phyloP scores from a whole-genome alignment of 805 yeast genomes.

The Candida piceae region DNA sequence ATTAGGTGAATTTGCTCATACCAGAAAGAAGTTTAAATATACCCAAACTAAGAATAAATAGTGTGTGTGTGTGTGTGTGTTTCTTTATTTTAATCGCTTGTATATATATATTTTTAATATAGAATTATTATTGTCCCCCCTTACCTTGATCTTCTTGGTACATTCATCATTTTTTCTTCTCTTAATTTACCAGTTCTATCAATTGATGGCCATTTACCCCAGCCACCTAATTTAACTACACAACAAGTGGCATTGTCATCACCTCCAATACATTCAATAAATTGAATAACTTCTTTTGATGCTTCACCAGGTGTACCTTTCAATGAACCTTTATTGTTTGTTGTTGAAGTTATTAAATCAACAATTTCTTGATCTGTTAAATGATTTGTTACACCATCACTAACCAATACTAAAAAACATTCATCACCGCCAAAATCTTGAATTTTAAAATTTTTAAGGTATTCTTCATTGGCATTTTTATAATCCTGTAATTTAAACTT shows the following conservation, averaged over 20 bases:
- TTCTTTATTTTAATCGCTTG: background rate
- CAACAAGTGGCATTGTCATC: constrained; percentile 95
- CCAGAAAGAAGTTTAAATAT: constrained; percentile 82
- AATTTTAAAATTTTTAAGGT: constrained; percentile 14
- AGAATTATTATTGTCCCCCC: no score
- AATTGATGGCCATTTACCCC: constrained; percentile 88
- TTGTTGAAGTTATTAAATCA: constrained; percentile 73
- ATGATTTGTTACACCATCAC: constrained; percentile 83
- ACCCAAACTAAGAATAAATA: constrained; percentile 67
- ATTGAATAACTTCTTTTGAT: constrained; percentile 79
- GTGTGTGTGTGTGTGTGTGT: background rate
- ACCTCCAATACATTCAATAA: constrained; percentile 81
- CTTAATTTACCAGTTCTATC: constrained; percentile 83
- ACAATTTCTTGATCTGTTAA: constrained; percentile 87
- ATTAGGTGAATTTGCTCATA: constrained; percentile 92
- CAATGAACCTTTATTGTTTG: constrained; percentile 56
- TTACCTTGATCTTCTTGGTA: constrained; percentile 15
- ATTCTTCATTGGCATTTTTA: constrained; percentile 19
- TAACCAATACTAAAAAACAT: constrained; percentile 72
- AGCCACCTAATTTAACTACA: constrained; percentile 73
- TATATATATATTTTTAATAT: background rate
- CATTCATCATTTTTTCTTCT: constrained; percentile 50
- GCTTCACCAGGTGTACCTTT: constrained; percentile 80
- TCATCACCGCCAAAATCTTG: constrained; percentile 74
- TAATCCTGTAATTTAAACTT: constrained; percentile 33